These are phyloP conservation scores for Bjerkandera adusta DNA, from an alignment of 1,284 basidiomycete genomes.

Conservation along the genomic window DNA sequence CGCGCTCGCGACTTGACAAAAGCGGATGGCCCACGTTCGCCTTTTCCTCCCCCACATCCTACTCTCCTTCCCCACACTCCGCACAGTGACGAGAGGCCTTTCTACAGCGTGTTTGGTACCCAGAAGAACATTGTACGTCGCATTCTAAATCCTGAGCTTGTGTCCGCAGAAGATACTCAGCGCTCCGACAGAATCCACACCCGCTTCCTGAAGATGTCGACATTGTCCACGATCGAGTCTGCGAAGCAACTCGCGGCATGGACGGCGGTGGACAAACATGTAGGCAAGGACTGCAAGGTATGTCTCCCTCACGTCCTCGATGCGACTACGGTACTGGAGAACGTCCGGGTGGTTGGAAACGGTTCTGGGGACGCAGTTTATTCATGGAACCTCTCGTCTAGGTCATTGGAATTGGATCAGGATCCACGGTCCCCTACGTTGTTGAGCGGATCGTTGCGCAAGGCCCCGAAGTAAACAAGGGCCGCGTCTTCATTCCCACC, in stretches of 20 bases:
- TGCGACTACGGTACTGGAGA: too few relatives aligned
- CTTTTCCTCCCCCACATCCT: too few relatives aligned
- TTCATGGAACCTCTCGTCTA: constrained; percentile 27
- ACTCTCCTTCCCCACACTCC: too few relatives aligned
- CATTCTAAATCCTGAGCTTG: too few relatives aligned
- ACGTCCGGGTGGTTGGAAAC: too few relatives aligned
- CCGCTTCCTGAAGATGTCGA: not conserved
- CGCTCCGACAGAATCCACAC: not conserved
- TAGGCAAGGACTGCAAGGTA: constrained; percentile 82
- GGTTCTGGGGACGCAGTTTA: constrained; percentile 6
- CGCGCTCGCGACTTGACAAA: too few relatives aligned
- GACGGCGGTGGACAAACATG: constrained; percentile 91
- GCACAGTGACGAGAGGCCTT: too few relatives aligned
- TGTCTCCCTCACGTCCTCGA: constrained; percentile 26
- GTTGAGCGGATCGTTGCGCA: constrained; percentile 93
- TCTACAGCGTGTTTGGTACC: too few relatives aligned
- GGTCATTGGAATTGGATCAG: constrained; percentile 91
- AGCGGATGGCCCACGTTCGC: too few relatives aligned
- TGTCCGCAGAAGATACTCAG: too few relatives aligned
- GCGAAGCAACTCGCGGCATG: constrained; percentile 92
- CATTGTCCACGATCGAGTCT: too few relatives aligned
- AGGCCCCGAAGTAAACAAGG: constrained; percentile 73
- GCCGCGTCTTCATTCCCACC: constrained; percentile 88
- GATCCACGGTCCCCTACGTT: constrained; percentile 97
- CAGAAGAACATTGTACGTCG: too few relatives aligned